Percentiles rank a stretch among this genome's conserved stretches.
Conservation (phyloP, 1,139 yeast genomes). For the Scheffersomyces parashehatae region DNA sequence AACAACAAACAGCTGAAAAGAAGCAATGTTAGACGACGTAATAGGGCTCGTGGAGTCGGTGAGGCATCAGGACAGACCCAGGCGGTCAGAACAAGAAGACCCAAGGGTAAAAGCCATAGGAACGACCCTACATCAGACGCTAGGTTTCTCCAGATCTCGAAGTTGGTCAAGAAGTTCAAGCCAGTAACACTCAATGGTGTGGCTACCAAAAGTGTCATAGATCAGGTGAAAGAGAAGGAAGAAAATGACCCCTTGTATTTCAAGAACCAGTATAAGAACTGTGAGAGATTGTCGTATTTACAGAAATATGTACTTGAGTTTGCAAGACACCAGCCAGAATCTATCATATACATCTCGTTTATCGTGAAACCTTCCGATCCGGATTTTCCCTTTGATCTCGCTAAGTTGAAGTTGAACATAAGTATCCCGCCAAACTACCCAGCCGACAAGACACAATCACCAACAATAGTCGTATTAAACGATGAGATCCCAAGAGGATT, state of each 20-base stretch:
- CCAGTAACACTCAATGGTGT: constrained; percentile 39
- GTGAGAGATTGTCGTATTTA: constrained; percentile 13
- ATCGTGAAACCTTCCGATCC: constrained; percentile 64
- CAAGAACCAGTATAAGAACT: constrained; percentile 6
- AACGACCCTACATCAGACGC: constrained; percentile 8
- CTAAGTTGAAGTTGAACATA: constrained; percentile 49
- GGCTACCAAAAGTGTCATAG: constrained; percentile 19
- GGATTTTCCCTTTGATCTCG: constrained; percentile 69
- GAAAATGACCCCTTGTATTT: constrained; percentile 5
- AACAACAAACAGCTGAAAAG: no score
- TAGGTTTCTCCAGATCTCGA: constrained; percentile 18
- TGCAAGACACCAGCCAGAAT: constrained; percentile 12
- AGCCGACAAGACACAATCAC: constrained; percentile 26
- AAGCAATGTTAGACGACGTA: no score
- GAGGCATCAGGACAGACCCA: no score
- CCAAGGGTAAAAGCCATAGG: neutral
- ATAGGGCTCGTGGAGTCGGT: no score
- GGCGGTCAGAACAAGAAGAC: neutral
- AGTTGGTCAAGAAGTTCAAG: constrained; percentile 25
- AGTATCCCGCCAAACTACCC: constrained; percentile 62
- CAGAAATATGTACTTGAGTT: constrained; percentile 14
- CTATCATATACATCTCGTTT: constrained; percentile 33
- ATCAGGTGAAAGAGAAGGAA: constrained; percentile 9
- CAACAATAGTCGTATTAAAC: constrained; percentile 56
- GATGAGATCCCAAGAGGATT: constrained; percentile 73